Conservation (phyloP, 2,329 filamentous ascomycete genomes). For the Penicillium sp. region DNA sequence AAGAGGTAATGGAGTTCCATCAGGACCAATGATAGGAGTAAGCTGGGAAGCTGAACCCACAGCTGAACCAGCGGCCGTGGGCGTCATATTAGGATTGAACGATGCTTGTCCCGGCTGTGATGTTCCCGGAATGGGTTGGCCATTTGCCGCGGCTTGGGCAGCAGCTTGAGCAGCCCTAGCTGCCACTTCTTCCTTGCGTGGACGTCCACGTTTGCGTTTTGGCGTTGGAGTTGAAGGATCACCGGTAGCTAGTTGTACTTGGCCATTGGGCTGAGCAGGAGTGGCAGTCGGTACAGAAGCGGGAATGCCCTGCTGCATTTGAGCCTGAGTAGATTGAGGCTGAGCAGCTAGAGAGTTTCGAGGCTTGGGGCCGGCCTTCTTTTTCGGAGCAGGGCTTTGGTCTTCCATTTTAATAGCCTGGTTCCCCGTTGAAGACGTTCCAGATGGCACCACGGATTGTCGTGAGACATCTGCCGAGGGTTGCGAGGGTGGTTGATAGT, state of each 20-base stretch:
- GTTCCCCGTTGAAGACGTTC: background rate
- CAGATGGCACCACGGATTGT: slow-evolving; percentile 5
- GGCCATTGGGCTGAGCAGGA: slow-evolving; percentile 18
- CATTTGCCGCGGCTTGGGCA: slow-evolving; percentile 17
- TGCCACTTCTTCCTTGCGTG: slow-evolving; percentile 27
- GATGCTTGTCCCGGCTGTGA: slow-evolving; percentile 22
- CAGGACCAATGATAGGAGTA: slow-evolving; percentile 20
- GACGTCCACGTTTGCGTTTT: slow-evolving; percentile 24
- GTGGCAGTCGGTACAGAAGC: background rate
- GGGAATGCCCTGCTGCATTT: background rate
- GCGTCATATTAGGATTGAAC: slow-evolving; percentile 22
- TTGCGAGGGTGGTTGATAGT: slow-evolving; percentile 22
- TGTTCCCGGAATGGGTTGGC: slow-evolving; percentile 12
- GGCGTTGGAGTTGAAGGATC: slow-evolving; percentile 8
- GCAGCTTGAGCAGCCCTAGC: slow-evolving; percentile 20
- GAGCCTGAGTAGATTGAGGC: slow-evolving; percentile 4
- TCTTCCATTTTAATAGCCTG: slow-evolving; percentile 6
- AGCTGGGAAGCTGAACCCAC: slow-evolving; percentile 6
- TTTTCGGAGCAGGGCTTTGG: slow-evolving; percentile 20
- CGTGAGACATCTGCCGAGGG: slow-evolving; percentile 5
- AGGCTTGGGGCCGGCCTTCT: slow-evolving; percentile 18
- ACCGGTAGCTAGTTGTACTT: slow-evolving; percentile 5
- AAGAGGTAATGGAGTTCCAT: slow-evolving; percentile 24
- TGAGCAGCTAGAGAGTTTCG: slow-evolving; percentile 2
- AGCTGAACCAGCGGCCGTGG: slow-evolving; percentile 10